Percentiles rank a stretch among this genome's conserved stretches.
phyloP scores from a whole-genome alignment of 2,329 filamentous ascomycete species.

The Calonectria leucothoes region DNA sequence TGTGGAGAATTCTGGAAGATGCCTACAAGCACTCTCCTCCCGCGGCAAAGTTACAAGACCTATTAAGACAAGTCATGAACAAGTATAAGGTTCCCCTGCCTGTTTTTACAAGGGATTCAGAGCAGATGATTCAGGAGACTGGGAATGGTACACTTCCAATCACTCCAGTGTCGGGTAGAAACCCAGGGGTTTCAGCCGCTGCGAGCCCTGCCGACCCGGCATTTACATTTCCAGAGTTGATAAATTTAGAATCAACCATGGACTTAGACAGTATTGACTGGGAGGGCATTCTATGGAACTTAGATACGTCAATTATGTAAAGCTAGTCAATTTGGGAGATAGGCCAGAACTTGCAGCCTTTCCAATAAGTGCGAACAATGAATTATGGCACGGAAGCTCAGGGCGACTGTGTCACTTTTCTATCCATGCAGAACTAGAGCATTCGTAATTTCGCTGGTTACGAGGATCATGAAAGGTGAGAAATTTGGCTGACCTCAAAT shows the following conservation, averaged over 20 bases:
- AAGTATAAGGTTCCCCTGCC: conserved; percentile 44
- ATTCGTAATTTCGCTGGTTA: not conserved
- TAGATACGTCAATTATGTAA: conserved; percentile 49
- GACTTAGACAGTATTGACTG: conserved; percentile 50
- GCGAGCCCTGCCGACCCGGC: conserved; percentile 20
- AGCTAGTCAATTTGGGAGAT: not conserved
- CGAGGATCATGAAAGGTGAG: not conserved
- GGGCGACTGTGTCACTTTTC: not conserved
- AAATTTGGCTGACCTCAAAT: not conserved
- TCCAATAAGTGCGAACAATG: not conserved
- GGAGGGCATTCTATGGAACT: conserved; percentile 48
- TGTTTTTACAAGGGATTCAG: conserved; percentile 4
- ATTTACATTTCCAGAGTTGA: conserved; percentile 39
- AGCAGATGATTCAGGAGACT: not conserved
- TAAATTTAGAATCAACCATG: conserved; percentile 43
- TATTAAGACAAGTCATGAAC: conserved; percentile 46
- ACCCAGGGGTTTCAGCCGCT: conserved; percentile 21
- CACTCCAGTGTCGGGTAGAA: conserved; percentile 43
- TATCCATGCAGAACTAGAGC: not conserved
- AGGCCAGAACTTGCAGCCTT: not conserved
- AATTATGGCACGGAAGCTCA: not conserved
- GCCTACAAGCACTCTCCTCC: conserved; percentile 44
- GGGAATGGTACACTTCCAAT: conserved; percentile 35
- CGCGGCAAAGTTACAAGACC: conserved; percentile 45
- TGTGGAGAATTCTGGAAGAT: conserved; percentile 48